Evolutionary conservation across 176 grass and related monocot genomes (phyloP).

Genomic region (Juncus effusus): DNA sequence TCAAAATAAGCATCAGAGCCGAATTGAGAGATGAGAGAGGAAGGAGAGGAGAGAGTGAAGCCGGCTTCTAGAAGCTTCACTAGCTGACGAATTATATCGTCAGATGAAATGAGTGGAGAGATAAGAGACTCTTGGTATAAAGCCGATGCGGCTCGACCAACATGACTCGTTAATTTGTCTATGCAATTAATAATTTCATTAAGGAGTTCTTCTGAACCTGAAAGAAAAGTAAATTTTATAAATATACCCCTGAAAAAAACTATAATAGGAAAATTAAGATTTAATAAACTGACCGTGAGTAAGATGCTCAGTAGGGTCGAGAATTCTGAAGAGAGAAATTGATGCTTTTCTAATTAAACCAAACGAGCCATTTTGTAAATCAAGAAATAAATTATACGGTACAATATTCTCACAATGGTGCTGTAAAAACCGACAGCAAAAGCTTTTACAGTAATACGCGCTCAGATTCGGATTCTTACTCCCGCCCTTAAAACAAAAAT

Average conservation of each 20-base stretch:
- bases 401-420: constrained; percentile 66
- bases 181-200: constrained; percentile 88
- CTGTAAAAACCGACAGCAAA: constrained; percentile 65
- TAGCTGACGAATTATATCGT: constrained; percentile 73
- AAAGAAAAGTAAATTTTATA: constrained; percentile 26
- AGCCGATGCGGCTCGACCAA: constrained; percentile 70
- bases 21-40: constrained; percentile 58
- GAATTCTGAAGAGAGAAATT: constrained; percentile 80
- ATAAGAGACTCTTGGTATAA: constrained; percentile 85
- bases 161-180: constrained; percentile 65
- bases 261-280: constrained; percentile 10
- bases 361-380: constrained; percentile 56
- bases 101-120: constrained; percentile 52
- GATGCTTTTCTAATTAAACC: constrained; percentile 90
- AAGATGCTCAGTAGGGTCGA: constrained; percentile 65
- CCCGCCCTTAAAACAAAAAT: constrained; percentile 48
- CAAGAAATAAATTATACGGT: constrained; percentile 79
- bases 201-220: constrained; percentile 58
- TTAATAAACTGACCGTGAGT: constrained; percentile 55
- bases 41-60: constrained; percentile 44
- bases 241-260: constrained; percentile 6
- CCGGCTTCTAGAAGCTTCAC: constrained; percentile 73
- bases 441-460: constrained; percentile 81
- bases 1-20: constrained; percentile 67
- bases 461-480: constrained; percentile 42